These are phyloP conservation scores for Penicillium verrucosum DNA, from an alignment of 2,329 filamentous ascomycete genomes.

Conservation along the genomic window DNA sequence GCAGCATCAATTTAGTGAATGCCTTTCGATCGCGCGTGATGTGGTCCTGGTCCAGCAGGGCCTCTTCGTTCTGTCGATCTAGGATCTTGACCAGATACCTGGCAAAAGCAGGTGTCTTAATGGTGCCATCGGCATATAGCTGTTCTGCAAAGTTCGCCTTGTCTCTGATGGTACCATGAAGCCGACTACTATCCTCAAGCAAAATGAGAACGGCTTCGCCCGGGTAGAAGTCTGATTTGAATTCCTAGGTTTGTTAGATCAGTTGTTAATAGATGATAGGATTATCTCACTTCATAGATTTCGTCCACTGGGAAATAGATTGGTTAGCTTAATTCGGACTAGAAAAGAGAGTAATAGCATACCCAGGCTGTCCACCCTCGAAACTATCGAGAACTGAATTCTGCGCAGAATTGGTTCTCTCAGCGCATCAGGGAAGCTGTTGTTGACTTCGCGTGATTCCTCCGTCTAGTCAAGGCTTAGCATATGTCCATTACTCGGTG, in stretches of 20 bases:
- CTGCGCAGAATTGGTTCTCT: slow-evolving; percentile 86
- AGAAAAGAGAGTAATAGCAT: background rate
- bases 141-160: slow-evolving; percentile 71
- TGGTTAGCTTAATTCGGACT: slow-evolving; percentile 16
- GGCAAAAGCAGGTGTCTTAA: slow-evolving; percentile 66
- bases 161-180: slow-evolving; percentile 75
- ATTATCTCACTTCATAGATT: slow-evolving; percentile 45
- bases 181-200: slow-evolving; percentile 64
- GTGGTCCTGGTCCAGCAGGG: slow-evolving; percentile 74
- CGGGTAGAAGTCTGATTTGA: slow-evolving; percentile 86
- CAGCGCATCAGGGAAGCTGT: slow-evolving; percentile 83
- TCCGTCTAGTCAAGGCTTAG: slow-evolving; percentile 53
- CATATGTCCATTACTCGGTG: slow-evolving; percentile 3
- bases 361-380: slow-evolving; percentile 77
- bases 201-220: slow-evolving; percentile 78
- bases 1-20: slow-evolving; percentile 91
- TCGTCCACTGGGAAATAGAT: slow-evolving; percentile 44
- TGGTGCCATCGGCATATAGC: slow-evolving; percentile 61
- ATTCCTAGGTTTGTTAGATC: slow-evolving; percentile 51
- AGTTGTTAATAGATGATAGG: slow-evolving; percentile 1
- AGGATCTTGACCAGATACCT: slow-evolving; percentile 77
- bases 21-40: slow-evolving; percentile 83
- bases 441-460: slow-evolving; percentile 84
- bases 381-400: slow-evolving; percentile 87
- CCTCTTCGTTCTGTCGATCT: slow-evolving; percentile 66